Conservation (phyloP, 2,329 filamentous ascomycete genomes). For the Cladobotryum mycophilum region DNA sequence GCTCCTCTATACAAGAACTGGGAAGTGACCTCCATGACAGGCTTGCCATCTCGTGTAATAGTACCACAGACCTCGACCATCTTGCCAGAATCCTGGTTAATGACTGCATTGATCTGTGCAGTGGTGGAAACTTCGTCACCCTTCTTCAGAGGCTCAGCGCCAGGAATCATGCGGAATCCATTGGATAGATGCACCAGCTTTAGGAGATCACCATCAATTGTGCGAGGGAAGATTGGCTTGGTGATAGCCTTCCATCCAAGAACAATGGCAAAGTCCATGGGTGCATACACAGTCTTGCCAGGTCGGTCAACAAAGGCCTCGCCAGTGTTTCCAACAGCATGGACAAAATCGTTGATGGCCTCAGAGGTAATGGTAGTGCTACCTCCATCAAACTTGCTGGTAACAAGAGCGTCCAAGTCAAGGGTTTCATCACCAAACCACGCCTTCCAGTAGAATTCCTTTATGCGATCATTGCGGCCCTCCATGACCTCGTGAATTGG, state of each 20-base stretch:
- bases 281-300: constrained; percentile 87
- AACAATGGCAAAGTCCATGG: constrained; percentile 99
- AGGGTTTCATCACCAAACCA: constrained; percentile 90
- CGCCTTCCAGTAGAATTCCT: constrained; percentile 97
- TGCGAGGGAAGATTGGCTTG: constrained; percentile 96
- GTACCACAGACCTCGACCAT: constrained; percentile 99
- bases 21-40: constrained; percentile 97
- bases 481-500: constrained; percentile 97
- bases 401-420: constrained; percentile 78
- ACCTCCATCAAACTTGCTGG: constrained; percentile 84
- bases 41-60: constrained; percentile 72
- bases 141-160: constrained; percentile 90
- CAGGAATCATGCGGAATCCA: constrained; percentile 95
- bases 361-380: constrained; percentile 80
- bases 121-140: constrained; percentile 89
- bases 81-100: constrained; percentile 97
- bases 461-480: constrained; percentile 92
- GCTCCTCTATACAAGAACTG: constrained; percentile 94
- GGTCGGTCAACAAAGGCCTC: constrained; percentile 96
- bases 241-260: constrained; percentile 98
- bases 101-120: constrained; percentile 92
- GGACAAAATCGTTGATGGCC: constrained; percentile 97
- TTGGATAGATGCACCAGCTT: constrained; percentile 97
- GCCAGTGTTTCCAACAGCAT: constrained; percentile 94
- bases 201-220: constrained; percentile 90